These are phyloP conservation scores for Antarctomyces pellizariae DNA, from an alignment of 495 filamentous ascomycete species.

Conservation along the genomic window DNA sequence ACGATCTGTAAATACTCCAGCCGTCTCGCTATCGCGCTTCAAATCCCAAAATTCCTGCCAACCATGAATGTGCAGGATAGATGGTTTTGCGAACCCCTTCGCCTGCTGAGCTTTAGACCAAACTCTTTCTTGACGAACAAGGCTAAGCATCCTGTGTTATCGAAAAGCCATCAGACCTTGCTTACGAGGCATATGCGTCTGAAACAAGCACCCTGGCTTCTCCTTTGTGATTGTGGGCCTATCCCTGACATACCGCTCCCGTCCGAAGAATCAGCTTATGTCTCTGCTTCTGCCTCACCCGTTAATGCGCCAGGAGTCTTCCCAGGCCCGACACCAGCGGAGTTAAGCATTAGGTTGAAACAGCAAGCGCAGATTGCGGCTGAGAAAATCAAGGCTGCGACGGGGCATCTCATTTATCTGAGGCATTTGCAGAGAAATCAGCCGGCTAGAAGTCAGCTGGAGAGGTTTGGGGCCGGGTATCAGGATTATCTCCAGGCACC, in stretches of 20 bases:
- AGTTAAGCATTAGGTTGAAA: too few species aligned
- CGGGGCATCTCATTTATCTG: slow-evolving; percentile 55
- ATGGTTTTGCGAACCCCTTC: slow-evolving; percentile 89
- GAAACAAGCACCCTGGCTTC: slow-evolving; percentile 52
- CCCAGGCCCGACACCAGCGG: slow-evolving; percentile 45
- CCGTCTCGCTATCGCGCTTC: slow-evolving; percentile 38
- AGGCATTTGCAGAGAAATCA: slow-evolving; percentile 67
- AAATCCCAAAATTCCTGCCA: slow-evolving; percentile 59
- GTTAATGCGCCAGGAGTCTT: too few species aligned
- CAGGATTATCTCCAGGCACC: slow-evolving; percentile 93
- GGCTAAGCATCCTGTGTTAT: slow-evolving; percentile 63
- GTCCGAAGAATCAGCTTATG: slow-evolving; percentile 16
- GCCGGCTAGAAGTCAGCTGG: slow-evolving; percentile 30
- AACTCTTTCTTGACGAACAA: slow-evolving; percentile 54
- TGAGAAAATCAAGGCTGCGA: slow-evolving; percentile 13
- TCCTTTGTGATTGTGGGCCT: slow-evolving; percentile 57
- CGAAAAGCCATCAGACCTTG: slow-evolving; percentile 52
- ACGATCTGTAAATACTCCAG: slow-evolving; percentile 67
- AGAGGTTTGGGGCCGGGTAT: slow-evolving; percentile 51
- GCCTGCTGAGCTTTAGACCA: slow-evolving; percentile 44
- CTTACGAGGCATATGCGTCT: slow-evolving; percentile 69
- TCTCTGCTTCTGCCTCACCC: slow-evolving; percentile 26
- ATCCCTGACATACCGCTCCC: slow-evolving; percentile 22
- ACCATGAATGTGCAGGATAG: slow-evolving; percentile 47
- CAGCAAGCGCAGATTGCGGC: too few species aligned